Evolutionary conservation across 768 basidiomycete species (phyloP).

Genomic region (Mycena capillaripes): DNA sequence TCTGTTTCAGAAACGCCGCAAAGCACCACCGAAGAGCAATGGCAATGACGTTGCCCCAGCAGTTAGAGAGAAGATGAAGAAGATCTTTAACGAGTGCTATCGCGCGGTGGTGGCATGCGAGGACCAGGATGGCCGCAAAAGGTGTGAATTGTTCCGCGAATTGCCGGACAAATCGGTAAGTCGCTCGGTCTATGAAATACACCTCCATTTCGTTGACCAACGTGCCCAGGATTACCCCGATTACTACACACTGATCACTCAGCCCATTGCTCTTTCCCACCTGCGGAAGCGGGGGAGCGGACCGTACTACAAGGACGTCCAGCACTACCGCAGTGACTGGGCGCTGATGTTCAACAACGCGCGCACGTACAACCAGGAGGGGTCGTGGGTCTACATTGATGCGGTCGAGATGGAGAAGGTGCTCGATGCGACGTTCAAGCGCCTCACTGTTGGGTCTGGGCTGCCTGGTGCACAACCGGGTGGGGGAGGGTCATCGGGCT

Average conservation of each 20-base stretch:
- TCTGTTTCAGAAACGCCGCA: constrained; percentile 83
- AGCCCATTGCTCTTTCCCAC: constrained; percentile 90
- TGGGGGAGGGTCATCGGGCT: constrained; percentile 54
- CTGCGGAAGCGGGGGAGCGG: constrained; percentile 83
- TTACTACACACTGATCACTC: constrained; percentile 90
- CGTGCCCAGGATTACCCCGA: constrained; percentile 85
- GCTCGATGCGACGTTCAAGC: constrained; percentile 80
- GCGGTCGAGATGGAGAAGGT: constrained; percentile 96
- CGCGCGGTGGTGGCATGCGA: constrained; percentile 81
- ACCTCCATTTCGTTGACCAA: constrained; percentile 33
- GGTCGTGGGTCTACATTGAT: constrained; percentile 94
- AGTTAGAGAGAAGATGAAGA: constrained; percentile 85
- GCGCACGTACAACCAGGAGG: constrained; percentile 93
- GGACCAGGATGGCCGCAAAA: constrained; percentile 81
- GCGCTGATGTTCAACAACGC: constrained; percentile 95
- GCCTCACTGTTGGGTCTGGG: constrained; percentile 74
- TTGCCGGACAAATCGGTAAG: constrained; percentile 84
- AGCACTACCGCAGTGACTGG: constrained; percentile 84
- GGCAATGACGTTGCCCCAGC: constrained; percentile 68
- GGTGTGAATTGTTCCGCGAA: constrained; percentile 90
- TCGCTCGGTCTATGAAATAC: constrained; percentile 16
- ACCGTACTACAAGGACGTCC: constrained; percentile 80
- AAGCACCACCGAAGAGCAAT: constrained; percentile 65
- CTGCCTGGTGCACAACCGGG: constrained; percentile 75
- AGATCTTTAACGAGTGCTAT: constrained; percentile 82